Evolutionary conservation across 2,329 filamentous ascomycete species (phyloP), one percentile per base, ranked within the genome.

Genomic region (Verticillium nonalfalfae): DNA sequence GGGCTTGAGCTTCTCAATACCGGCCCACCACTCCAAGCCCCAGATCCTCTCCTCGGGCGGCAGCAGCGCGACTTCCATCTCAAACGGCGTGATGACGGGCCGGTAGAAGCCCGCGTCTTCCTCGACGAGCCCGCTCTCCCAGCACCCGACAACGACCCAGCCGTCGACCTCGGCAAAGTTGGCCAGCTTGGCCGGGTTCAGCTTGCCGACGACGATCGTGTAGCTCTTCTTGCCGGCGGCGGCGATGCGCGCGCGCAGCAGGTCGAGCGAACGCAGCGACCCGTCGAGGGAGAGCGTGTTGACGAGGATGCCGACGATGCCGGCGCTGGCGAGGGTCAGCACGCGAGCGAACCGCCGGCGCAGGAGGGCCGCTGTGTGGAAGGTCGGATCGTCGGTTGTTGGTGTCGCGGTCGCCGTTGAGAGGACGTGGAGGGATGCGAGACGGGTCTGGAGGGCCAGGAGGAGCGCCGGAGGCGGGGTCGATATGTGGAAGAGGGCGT

Each of bases 111-210:
- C 90, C 0, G 74, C 74, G 62, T 90, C 90, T 65, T 93, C 92
- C 68, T 97, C 94, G 4, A 99, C 85, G 58, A 98, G 78, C 63
- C 90, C 92, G 73, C 93, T 97, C 77, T 99, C 95, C 95, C 95
- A 99, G 75, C 95, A 99, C 2, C 95, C 94, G 10, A 99, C 91
- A 0, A 98, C 93, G 0, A 98, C 93, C 95, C 95, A 99, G 15
- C 93, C 94, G 54, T 93, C 94, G 5, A 99, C 86, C 74, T 99
- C 95, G 62, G 90, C 86, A 76, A 99, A 99, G 75, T 99, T 99
- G 57, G 95, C 95, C 26, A 99, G 82, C 74, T 99, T 99, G 40
- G 93, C 94, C 0, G 93, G 89, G 71, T 98, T 99, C 33, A 99
- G 81, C 74, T 98, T 98, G 62, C 95, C 95, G 0, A 99, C 95